A percentile compares a stretch with the other conserved stretches of the same genome.
Evolutionary conservation across 2,329 filamentous ascomycete genomes (phyloP).

Genomic region (Diaporthe velutina): DNA sequence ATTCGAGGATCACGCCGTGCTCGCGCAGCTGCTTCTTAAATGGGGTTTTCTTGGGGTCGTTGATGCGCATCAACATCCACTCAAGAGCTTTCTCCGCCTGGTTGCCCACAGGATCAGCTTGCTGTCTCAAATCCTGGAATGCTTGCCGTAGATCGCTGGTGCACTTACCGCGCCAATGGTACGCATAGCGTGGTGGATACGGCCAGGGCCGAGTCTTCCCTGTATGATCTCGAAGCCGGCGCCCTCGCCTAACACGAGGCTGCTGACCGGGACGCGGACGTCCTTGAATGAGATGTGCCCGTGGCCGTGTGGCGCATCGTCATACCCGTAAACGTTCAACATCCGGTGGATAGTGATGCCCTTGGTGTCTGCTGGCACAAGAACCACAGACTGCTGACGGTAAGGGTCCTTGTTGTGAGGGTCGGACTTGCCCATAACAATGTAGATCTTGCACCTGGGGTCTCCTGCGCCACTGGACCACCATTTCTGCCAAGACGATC

Average conservation of each 20-base stretch:
- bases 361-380: constrained; percentile 84
- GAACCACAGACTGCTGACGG: constrained; percentile 91
- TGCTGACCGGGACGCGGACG: constrained; percentile 86
- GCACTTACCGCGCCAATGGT: constrained; percentile 82
- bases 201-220: constrained; percentile 92
- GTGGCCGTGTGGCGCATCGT: constrained; percentile 98
- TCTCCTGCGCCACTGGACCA: constrained; percentile 98
- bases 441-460: constrained; percentile 90
- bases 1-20: constrained; percentile 95
- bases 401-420: constrained; percentile 81
- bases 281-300: constrained; percentile 92
- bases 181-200: constrained; percentile 98
- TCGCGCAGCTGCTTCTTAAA: constrained; percentile 90
- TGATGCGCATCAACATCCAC: constrained; percentile 94
- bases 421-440: constrained; percentile 96
- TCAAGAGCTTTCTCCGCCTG: constrained; percentile 90
- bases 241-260: constrained; percentile 92
- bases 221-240: constrained; percentile 99
- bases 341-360: constrained; percentile 95
- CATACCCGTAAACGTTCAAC: constrained; percentile 94
- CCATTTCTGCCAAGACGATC: constrained; percentile 81
- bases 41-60: constrained; percentile 89
- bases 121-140: constrained; percentile 19
- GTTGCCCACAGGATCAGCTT: constrained; percentile 7
- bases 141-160: neutral